These are phyloP conservation scores for Termitomyces titanicus DNA, from an alignment of 768 basidiomycete genomes.

Conservation along the genomic window DNA sequence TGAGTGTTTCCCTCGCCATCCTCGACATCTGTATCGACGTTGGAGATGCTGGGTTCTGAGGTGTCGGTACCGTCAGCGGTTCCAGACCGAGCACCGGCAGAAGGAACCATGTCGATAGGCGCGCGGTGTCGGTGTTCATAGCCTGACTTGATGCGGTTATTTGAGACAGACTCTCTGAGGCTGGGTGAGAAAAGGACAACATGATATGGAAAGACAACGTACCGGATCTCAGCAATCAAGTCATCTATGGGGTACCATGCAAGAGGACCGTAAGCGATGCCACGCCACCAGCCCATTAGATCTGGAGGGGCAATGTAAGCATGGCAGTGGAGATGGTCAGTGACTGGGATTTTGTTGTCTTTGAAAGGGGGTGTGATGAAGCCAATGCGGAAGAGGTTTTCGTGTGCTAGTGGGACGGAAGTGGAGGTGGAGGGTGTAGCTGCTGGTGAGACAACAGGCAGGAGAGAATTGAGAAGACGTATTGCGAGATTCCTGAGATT, in stretches of 20 bases:
- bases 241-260: slow-evolving; percentile 79
- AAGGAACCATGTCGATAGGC: slow-evolving; percentile 72
- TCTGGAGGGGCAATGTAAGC: slow-evolving; percentile 67
- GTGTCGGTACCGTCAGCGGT: slow-evolving; percentile 64
- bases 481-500: slow-evolving; percentile 55
- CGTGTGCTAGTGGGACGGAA: slow-evolving; percentile 12
- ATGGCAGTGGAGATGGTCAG: slow-evolving; percentile 76
- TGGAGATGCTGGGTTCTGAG: slow-evolving; percentile 46
- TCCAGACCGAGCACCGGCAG: slow-evolving; percentile 65
- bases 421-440: slow-evolving; percentile 29
- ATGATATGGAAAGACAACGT: neutral
- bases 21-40: slow-evolving; percentile 40
- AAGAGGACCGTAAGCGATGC: slow-evolving; percentile 59
- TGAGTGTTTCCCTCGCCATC: slow-evolving; percentile 29
- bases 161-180: slow-evolving; percentile 70
- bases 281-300: slow-evolving; percentile 70
- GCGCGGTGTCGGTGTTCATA: slow-evolving; percentile 52
- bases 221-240: slow-evolving; percentile 81
- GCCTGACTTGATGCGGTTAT: slow-evolving; percentile 82
- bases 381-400: slow-evolving; percentile 55
- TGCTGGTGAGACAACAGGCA: slow-evolving; percentile 33
- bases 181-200: neutral
- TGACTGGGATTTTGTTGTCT: slow-evolving; percentile 75
- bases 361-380: slow-evolving; percentile 79
- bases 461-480: slow-evolving; percentile 49